These are phyloP conservation scores for Odontarrhena argentea DNA, from an alignment of 345 rosid species.

Conservation along the genomic window DNA sequence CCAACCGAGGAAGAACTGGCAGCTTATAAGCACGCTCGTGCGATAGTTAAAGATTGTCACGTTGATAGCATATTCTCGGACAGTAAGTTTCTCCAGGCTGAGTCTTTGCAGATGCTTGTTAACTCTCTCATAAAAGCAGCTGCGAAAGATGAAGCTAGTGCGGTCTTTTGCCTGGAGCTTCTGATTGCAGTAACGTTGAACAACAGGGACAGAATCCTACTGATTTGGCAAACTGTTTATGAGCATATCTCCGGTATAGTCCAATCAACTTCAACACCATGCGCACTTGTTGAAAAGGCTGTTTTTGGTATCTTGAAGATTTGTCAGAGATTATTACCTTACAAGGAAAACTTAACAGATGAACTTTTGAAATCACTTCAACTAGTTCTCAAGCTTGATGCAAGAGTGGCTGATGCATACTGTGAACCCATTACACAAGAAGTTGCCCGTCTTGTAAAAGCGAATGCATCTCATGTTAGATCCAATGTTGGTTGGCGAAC, in stretches of 20 bases:
- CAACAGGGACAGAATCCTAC: conserved; percentile 73
- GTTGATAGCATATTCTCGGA: conserved; percentile 70
- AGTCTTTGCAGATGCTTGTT: conserved; percentile 64
- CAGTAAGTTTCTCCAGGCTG: conserved; percentile 77
- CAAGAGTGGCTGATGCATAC: conserved; percentile 76
- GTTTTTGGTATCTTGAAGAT: conserved; percentile 73
- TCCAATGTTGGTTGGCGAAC: conserved; percentile 70
- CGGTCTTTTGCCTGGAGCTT: conserved; percentile 71
- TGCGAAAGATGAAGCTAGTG: conserved; percentile 53
- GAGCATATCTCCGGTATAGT: conserved; percentile 64
- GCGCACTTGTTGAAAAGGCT: conserved; percentile 65
- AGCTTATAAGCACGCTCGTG: conserved; percentile 52
- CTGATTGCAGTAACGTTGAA: conserved; percentile 63
- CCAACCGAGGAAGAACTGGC: conserved; percentile 65
- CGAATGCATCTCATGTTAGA: conserved; percentile 69
- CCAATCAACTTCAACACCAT: conserved; percentile 61
- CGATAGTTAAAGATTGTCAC: conserved; percentile 58
- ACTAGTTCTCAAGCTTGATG: conserved; percentile 75
- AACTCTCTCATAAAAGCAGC: conserved; percentile 59
- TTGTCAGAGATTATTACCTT: conserved; percentile 74
- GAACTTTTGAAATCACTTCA: conserved; percentile 74
- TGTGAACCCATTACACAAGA: conserved; percentile 77
- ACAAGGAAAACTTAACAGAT: conserved; percentile 71
- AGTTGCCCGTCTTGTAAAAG: conserved; percentile 69
- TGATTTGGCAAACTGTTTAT: conserved; percentile 69